These are phyloP conservation scores for Tilletia caries DNA, from an alignment of 1,284 basidiomycete genomes.

Conservation along the genomic window DNA sequence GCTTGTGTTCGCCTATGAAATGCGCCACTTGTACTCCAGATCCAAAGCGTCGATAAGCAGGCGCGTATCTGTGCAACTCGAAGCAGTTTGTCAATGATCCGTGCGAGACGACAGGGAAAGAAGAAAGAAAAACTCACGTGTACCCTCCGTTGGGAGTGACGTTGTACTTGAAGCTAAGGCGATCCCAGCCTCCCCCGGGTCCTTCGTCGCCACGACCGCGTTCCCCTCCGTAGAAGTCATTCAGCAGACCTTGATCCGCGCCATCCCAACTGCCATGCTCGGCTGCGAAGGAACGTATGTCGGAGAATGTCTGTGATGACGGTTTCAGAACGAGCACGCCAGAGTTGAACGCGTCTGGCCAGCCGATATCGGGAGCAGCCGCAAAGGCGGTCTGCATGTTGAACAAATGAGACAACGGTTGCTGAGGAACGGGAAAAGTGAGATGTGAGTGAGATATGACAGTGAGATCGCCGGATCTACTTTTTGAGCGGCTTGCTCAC, in stretches of 20 bases:
- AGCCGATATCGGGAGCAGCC: conserved; percentile 90
- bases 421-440: neutral
- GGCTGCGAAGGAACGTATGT: conserved; percentile 68
- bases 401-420: conserved; percentile 43
- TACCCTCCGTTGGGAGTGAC: conserved; percentile 96
- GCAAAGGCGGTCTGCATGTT: conserved; percentile 57
- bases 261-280: conserved; percentile 89
- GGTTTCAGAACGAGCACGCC: conserved; percentile 86
- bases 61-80: conserved; percentile 66
- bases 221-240: conserved; percentile 71
- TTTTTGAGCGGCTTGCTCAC: conserved; percentile 61
- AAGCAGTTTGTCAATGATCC: neutral
- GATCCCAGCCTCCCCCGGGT: conserved; percentile 73
- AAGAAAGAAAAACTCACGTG: conserved; percentile 60
- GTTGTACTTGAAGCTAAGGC: conserved; percentile 79
- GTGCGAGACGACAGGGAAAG: neutral
- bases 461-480: neutral
- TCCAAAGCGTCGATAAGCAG: conserved; percentile 89
- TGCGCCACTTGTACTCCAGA: conserved; percentile 82
- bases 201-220: conserved; percentile 52
- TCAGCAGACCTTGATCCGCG: conserved; percentile 91
- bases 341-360: conserved; percentile 99
- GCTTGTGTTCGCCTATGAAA: conserved; percentile 90
- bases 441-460: neutral
- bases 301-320: conserved; percentile 73